phyloP scores from a whole-genome alignment of 1,284 basidiomycete species.

The Puccinia triticina region DNA sequence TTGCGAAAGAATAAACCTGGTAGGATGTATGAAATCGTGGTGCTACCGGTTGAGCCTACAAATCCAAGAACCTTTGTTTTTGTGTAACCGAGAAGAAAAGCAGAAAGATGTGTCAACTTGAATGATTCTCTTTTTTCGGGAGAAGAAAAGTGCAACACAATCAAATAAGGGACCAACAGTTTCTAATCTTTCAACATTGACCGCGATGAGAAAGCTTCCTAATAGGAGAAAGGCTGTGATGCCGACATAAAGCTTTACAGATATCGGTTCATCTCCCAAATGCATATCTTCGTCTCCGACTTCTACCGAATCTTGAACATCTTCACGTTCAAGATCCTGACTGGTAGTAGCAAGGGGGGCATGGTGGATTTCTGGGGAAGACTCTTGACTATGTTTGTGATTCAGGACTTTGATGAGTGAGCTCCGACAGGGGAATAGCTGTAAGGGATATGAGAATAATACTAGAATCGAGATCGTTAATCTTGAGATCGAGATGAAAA shows the following conservation, averaged over 20 bases:
- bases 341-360: not conserved
- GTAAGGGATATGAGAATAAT: constrained; percentile 72
- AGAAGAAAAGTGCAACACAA: not conserved
- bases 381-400: not conserved
- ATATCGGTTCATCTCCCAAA: constrained; percentile 60
- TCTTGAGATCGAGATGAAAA: constrained; percentile 90
- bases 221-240: constrained; percentile 75
- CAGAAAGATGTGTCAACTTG: not conserved
- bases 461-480: constrained; percentile 85
- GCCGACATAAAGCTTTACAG: constrained; percentile 68
- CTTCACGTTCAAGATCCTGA: constrained; percentile 53
- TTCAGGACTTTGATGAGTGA: constrained; percentile 86
- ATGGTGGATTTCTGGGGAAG: not conserved
- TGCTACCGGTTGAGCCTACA: constrained; percentile 94
- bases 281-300: not conserved
- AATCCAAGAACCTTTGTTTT: constrained; percentile 75
- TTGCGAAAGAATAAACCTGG: constrained; percentile 63
- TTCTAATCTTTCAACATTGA: constrained; percentile 65
- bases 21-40: constrained; percentile 93
- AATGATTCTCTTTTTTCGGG: not conserved
- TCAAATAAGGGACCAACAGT: constrained; percentile 67
- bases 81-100: not conserved
- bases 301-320: constrained; percentile 44
- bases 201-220: constrained; percentile 71
- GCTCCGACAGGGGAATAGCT: constrained; percentile 89